phyloP scores from a whole-genome alignment of 352 stramenopile genomes.

The Thalassiosira gravida region DNA sequence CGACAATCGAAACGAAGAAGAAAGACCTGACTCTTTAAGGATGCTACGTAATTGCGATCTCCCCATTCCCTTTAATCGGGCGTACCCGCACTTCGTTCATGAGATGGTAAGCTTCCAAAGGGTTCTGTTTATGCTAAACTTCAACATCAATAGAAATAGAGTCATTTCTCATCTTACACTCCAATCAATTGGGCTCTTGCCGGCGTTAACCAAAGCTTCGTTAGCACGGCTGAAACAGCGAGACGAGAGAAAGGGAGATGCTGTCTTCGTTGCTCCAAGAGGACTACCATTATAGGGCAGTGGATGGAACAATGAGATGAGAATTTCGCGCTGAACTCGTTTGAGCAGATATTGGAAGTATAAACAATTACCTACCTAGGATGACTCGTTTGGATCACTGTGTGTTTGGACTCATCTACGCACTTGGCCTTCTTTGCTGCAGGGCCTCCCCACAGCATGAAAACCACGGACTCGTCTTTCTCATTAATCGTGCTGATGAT shows the following conservation, averaged over 20 bases:
- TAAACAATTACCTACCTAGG: slow-evolving; percentile 64
- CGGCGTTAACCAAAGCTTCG: slow-evolving; percentile 63
- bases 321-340: no score
- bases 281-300: slow-evolving; percentile 87
- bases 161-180: slow-evolving; percentile 72
- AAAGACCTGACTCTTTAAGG: no score
- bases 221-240: slow-evolving; percentile 87
- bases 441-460: slow-evolving; percentile 97
- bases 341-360: no score
- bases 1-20: no score
- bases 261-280: slow-evolving; percentile 94
- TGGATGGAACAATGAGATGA: slow-evolving; percentile 36
- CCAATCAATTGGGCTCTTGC: slow-evolving; percentile 81
- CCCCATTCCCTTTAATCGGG: no score
- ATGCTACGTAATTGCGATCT: no score
- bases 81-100: no score
- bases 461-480: slow-evolving; percentile 90
- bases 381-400: slow-evolving; percentile 85
- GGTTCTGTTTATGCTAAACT: no score
- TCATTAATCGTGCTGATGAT: slow-evolving; percentile 76
- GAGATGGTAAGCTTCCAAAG: no score
- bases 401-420: slow-evolving; percentile 57
- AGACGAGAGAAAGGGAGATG: slow-evolving; percentile 92
- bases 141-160: no score
- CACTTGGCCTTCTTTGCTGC: slow-evolving; percentile 86